phyloP scores from a whole-genome alignment of 2,329 filamentous ascomycete genomes.

The Diaporthe sp. region DNA sequence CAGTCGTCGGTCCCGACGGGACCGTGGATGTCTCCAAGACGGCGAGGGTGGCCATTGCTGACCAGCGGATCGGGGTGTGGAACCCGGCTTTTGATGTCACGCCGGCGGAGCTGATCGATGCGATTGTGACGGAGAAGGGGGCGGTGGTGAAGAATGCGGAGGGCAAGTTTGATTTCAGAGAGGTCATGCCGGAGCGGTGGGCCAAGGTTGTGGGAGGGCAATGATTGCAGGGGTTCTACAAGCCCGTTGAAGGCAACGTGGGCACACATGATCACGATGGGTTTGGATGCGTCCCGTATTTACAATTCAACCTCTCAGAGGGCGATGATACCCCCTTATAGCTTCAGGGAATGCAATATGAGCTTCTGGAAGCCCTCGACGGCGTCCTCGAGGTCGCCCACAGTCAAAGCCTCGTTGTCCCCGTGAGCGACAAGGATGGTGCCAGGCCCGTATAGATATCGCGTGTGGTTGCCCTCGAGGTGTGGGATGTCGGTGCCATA shows the following conservation, averaged over 20 bases:
- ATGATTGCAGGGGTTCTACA: background rate
- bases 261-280: background rate
- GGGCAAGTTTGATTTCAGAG: constrained; percentile 76
- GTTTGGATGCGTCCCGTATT: background rate
- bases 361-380: constrained; percentile 84
- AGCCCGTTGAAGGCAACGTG: background rate
- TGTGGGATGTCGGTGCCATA: constrained; percentile 95
- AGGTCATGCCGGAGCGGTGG: constrained; percentile 70
- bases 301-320: background rate
- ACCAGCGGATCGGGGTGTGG: constrained; percentile 86
- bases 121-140: constrained; percentile 92
- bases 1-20: constrained; percentile 73
- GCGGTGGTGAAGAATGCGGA: constrained; percentile 82
- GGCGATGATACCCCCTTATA: constrained; percentile 5
- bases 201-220: constrained; percentile 48
- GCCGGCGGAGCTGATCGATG: constrained; percentile 88
- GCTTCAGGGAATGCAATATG: constrained; percentile 67
- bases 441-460: constrained; percentile 76
- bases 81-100: constrained; percentile 98
- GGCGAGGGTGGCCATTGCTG: constrained; percentile 83
- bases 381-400: constrained; percentile 80
- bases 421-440: constrained; percentile 90
- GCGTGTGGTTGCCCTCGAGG: constrained; percentile 75
- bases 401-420: constrained; percentile 82
- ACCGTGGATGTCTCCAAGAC: constrained; percentile 72